A percentile compares a stretch with the other conserved stretches of the same genome.
These are phyloP conservation scores for Colletotrichum trifolii DNA, from an alignment of 2,329 filamentous ascomycete genomes.

Conservation along the genomic window DNA sequence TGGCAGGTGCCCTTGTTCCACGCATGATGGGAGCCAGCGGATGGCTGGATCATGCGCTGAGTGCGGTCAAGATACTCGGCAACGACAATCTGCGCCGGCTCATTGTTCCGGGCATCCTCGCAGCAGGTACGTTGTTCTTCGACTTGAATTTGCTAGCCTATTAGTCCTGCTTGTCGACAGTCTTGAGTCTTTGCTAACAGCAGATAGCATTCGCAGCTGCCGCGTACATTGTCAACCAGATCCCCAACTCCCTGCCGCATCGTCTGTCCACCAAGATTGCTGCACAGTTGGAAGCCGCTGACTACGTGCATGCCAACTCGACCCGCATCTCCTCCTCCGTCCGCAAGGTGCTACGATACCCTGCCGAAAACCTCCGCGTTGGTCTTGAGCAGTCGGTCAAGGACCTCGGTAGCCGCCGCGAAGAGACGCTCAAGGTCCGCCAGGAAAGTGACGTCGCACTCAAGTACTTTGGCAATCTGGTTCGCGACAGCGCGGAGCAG, in stretches of 20 bases:
- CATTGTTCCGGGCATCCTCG: conserved; percentile 81
- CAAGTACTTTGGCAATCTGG: conserved; percentile 91
- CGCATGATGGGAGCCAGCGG: conserved; percentile 84
- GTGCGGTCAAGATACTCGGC: conserved; percentile 82
- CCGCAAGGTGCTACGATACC: conserved; percentile 87
- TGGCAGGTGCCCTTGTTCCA: conserved; percentile 86
- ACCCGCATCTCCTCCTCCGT: conserved; percentile 86
- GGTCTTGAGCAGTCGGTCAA: conserved; percentile 88
- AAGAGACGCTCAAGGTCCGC: conserved; percentile 85
- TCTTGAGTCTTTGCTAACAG: no score
- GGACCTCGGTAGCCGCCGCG: conserved; percentile 79
- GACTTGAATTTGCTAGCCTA: conserved; percentile 37
- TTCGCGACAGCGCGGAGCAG: conserved; percentile 71
- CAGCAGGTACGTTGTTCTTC: conserved; percentile 74
- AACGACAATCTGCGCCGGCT: conserved; percentile 83
- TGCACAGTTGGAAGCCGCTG: conserved; percentile 80
- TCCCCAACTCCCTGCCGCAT: conserved; percentile 88
- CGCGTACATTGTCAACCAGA: conserved; percentile 85
- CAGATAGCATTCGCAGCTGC: conserved; percentile 75
- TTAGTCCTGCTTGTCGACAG: conserved; percentile 37
- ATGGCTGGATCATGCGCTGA: conserved; percentile 90
- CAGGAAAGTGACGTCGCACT: conserved; percentile 86
- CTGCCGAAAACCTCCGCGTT: conserved; percentile 86
- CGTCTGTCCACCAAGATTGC: conserved; percentile 89
- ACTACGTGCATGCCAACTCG: conserved; percentile 93